Conservation (phyloP, 331 rosid genomes). For the Ulmus americana region DNA sequence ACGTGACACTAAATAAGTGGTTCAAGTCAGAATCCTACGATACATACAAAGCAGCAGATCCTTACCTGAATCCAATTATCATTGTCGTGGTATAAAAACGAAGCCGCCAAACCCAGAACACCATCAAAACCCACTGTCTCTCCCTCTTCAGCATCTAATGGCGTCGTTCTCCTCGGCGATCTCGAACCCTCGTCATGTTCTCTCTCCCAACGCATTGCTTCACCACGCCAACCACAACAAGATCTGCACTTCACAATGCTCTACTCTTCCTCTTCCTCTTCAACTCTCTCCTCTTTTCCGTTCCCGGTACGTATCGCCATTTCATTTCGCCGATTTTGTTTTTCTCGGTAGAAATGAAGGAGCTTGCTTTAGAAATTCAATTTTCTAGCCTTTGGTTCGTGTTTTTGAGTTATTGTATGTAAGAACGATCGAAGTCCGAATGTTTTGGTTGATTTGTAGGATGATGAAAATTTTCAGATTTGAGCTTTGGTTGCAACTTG, state of each 20-base stretch:
- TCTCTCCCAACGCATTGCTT: constrained; percentile 19
- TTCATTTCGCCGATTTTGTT: neutral
- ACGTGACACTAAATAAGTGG: too few species aligned
- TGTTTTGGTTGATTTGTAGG: neutral
- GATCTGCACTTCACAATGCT: constrained; percentile 41
- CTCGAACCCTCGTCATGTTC: constrained; percentile 25
- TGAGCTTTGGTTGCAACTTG: neutral
- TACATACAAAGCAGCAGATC: neutral
- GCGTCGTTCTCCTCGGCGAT: constrained; percentile 42
- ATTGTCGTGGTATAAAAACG: neutral
- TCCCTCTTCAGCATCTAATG: constrained; percentile 23
- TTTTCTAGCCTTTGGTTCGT: neutral
- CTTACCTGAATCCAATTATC: neutral
- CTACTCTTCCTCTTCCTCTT: constrained; percentile 20
- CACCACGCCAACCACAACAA: constrained; percentile 13
- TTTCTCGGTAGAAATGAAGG: neutral
- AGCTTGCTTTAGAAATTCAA: neutral
- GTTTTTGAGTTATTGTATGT: neutral
- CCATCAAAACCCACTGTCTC: neutral
- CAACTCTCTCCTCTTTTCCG: constrained; percentile 25
- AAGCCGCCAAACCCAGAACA: constrained; percentile 2
- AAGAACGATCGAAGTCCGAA: neutral
- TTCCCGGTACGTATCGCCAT: constrained; percentile 1
- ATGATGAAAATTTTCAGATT: constrained; percentile 2
- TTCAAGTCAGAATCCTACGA: too few species aligned